Evolutionary conservation across 1,139 yeast species (phyloP).

Genomic region (Blastobotrys apis): DNA sequence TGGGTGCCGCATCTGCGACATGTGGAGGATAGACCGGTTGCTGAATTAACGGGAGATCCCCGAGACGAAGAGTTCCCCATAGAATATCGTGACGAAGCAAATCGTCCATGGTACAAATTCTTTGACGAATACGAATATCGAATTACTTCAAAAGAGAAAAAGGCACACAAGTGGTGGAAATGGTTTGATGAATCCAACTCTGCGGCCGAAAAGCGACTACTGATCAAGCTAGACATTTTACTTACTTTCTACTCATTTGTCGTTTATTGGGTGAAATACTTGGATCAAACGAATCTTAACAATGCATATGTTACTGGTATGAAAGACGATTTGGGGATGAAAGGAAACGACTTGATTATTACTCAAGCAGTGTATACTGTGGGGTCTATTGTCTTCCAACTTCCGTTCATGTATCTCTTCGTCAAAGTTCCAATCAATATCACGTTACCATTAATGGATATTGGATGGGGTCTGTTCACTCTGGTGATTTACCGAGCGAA

Average conservation of each 20-base stretch:
- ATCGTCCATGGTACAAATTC: constrained; percentile 59
- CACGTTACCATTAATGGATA: constrained; percentile 50
- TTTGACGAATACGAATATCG: constrained; percentile 62
- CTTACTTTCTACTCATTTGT: constrained; percentile 56
- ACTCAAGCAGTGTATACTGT: constrained; percentile 55
- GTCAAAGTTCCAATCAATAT: constrained; percentile 49
- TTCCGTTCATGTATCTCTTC: constrained; percentile 40
- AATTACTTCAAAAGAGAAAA: constrained; percentile 29
- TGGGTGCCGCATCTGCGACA: constrained; percentile 16
- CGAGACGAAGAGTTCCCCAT: background rate
- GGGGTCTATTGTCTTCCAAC: constrained; percentile 56
- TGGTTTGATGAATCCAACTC: constrained; percentile 56
- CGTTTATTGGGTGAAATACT: constrained; percentile 38
- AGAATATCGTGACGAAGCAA: constrained; percentile 43
- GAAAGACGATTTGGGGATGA: constrained; percentile 40
- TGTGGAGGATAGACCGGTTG: constrained; percentile 6
- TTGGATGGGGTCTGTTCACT: constrained; percentile 56
- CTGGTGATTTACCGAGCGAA: constrained; percentile 45
- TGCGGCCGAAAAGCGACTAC: constrained; percentile 45
- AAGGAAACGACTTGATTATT: constrained; percentile 59
- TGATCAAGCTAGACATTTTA: constrained; percentile 56
- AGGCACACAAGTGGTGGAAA: constrained; percentile 51
- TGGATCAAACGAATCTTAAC: constrained; percentile 27
- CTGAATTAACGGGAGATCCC: background rate
- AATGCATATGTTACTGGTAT: constrained; percentile 31